phyloP scores from a whole-genome alignment of 495 filamentous ascomycete species.

The Pseudomonodictys pantanalensis region DNA sequence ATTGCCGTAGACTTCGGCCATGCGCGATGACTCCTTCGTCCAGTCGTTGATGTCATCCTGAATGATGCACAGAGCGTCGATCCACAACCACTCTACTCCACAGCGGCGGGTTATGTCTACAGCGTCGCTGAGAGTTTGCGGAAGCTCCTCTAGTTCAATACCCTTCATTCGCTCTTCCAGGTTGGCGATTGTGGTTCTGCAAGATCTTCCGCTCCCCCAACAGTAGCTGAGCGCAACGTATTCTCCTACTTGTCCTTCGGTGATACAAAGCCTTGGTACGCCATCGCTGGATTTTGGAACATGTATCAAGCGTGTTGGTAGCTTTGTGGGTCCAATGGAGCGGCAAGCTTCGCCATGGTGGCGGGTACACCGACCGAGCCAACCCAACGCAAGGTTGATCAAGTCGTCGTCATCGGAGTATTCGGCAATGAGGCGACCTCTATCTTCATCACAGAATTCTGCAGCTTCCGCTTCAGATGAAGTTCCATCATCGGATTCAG shows the following conservation, averaged over 20 bases:
- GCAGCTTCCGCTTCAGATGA: no score
- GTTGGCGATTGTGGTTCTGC: not conserved
- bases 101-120: not conserved
- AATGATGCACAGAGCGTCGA: not conserved
- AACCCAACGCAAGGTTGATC: no score
- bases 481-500: no score
- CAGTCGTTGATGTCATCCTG: not conserved
- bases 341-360: no score
- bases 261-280: not conserved
- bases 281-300: not conserved
- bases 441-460: no score
- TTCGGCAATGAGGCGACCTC: no score
- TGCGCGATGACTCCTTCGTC: not conserved
- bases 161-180: not conserved
- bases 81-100: not conserved
- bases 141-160: not conserved
- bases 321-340: no score
- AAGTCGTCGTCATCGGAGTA: no score
- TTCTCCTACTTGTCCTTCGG: not conserved
- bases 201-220: not conserved
- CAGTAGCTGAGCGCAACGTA: not conserved
- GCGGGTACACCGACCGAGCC: no score
- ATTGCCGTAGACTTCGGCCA: not conserved
- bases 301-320: not conserved
- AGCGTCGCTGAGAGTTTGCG: not conserved